Conservation (phyloP, 192 early-diverging fungal genomes). For the Entomortierella lignicola region DNA sequence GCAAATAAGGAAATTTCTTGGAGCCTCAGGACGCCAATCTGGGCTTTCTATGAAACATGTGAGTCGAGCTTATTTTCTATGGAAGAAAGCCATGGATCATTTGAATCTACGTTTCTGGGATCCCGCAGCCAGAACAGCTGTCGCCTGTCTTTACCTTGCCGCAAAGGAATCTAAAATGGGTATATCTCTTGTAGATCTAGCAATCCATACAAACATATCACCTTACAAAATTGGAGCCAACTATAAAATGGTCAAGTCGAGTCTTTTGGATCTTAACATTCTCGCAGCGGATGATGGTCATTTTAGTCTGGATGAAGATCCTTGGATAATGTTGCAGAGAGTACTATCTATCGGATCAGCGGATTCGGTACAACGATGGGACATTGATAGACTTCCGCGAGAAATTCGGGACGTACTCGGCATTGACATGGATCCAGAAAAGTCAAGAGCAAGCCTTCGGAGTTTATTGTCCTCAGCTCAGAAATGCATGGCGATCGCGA, state of each 20-base stretch:
- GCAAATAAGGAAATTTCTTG: not conserved
- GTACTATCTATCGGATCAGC: slow-evolving; percentile 12
- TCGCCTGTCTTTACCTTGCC: slow-evolving; percentile 37
- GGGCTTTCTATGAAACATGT: not conserved
- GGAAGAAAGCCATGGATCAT: slow-evolving; percentile 4
- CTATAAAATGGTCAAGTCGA: slow-evolving; percentile 8
- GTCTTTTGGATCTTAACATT: not conserved
- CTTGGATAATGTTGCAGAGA: slow-evolving; percentile 21
- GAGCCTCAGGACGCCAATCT: not conserved
- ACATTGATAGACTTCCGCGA: slow-evolving; percentile 7
- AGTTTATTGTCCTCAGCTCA: slow-evolving; percentile 19
- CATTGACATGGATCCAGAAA: not conserved
- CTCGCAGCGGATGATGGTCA: not conserved
- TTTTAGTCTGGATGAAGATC: slow-evolving; percentile 19
- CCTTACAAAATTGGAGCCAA: slow-evolving; percentile 17
- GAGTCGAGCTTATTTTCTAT: slow-evolving; percentile 10
- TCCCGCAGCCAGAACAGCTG: slow-evolving; percentile 2
- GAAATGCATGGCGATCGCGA: slow-evolving; percentile 28
- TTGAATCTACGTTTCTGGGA: slow-evolving; percentile 1
- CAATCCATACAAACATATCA: not conserved
- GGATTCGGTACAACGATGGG: slow-evolving; percentile 9
- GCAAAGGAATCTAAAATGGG: slow-evolving; percentile 26
- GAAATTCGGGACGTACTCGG: slow-evolving; percentile 13
- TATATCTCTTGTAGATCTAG: slow-evolving; percentile 14
- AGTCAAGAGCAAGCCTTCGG: slow-evolving; percentile 3